phyloP scores from a whole-genome alignment of 768 basidiomycete genomes.

The Agaricus sinodeliciosus region DNA sequence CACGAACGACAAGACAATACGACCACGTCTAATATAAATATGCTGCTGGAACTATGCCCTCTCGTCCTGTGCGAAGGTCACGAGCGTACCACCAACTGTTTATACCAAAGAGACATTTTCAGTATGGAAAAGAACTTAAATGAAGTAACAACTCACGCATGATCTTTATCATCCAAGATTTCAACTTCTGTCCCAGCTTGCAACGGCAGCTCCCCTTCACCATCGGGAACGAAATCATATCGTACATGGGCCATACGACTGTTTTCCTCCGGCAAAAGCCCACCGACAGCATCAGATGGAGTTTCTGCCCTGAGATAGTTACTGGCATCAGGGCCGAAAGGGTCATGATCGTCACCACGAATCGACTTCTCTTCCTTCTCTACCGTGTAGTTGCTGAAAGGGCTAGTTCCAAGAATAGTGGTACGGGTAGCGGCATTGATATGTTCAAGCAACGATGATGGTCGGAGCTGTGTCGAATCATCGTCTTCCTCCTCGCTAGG shows the following conservation, averaged over 20 bases:
- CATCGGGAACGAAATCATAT: conserved; percentile 75
- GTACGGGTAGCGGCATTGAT: conserved; percentile 87
- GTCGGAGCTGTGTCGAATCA: conserved; percentile 70
- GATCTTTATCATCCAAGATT: conserved; percentile 74
- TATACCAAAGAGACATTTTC: conserved; percentile 13
- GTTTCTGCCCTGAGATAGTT: conserved; percentile 79
- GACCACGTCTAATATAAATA: conserved; percentile 69
- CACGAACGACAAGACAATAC: conserved; percentile 28
- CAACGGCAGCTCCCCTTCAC: conserved; percentile 72
- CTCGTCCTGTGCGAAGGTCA: conserved; percentile 68
- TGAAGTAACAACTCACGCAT: conserved; percentile 47
- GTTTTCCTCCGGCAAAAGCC: conserved; percentile 55
- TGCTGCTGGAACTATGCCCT: conserved; percentile 88
- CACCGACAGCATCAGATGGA: conserved; percentile 68
- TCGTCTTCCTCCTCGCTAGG: conserved; percentile 64
- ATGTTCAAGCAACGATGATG: conserved; percentile 83
- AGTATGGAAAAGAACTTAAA: neutral
- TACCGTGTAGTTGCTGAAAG: conserved; percentile 28
- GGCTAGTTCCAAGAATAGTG: conserved; percentile 59
- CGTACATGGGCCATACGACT: conserved; percentile 74
- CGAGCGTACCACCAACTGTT: conserved; percentile 94
- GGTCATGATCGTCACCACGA: conserved; percentile 38
- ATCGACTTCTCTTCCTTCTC: conserved; percentile 49
- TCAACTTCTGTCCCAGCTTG: conserved; percentile 66
- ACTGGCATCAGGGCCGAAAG: conserved; percentile 67